A percentile compares a stretch with the other conserved stretches of the same genome.
Evolutionary conservation across 495 filamentous ascomycete species (phyloP).

Genomic region (Penicillium paradoxum): DNA sequence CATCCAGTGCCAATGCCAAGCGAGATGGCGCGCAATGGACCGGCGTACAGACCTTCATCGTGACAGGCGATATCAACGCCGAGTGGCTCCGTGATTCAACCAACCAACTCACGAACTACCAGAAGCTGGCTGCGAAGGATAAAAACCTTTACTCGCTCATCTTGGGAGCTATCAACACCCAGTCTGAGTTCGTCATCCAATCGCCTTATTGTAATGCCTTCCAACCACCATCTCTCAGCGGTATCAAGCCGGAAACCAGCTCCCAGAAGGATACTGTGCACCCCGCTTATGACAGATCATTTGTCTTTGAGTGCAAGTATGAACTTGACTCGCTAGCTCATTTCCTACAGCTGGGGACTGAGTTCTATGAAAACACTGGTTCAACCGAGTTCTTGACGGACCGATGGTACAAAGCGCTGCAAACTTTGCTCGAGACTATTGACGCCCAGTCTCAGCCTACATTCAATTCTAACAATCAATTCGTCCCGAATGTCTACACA

Average conservation of each 20-base stretch:
- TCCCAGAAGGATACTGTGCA: slow-evolving; percentile 81
- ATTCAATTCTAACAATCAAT: slow-evolving; percentile 62
- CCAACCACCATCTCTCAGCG: slow-evolving; percentile 83
- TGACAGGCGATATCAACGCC: slow-evolving; percentile 97
- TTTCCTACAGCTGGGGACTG: slow-evolving; percentile 80
- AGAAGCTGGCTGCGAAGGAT: slow-evolving; percentile 75
- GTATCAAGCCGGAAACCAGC: slow-evolving; percentile 61
- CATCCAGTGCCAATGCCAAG: slow-evolving; percentile 32
- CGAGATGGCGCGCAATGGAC: slow-evolving; percentile 64
- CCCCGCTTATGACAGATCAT: slow-evolving; percentile 72
- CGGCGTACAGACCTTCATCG: slow-evolving; percentile 87
- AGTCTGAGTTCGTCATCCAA: slow-evolving; percentile 88
- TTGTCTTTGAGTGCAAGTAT: slow-evolving; percentile 98
- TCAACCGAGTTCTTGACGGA: slow-evolving; percentile 71
- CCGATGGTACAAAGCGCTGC: slow-evolving; percentile 75
- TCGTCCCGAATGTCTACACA: slow-evolving; percentile 70
- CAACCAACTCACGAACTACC: slow-evolving; percentile 90
- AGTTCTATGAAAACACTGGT: slow-evolving; percentile 76
- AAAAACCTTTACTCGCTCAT: slow-evolving; percentile 70
- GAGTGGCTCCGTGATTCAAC: slow-evolving; percentile 98
- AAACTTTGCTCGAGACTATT: slow-evolving; percentile 67
- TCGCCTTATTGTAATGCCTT: slow-evolving; percentile 98
- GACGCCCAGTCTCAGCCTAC: slow-evolving; percentile 75
- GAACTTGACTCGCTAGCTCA: slow-evolving; percentile 93
- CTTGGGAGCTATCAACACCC: slow-evolving; percentile 92